Percentiles rank a stretch among this genome's conserved stretches.
phyloP scores from a whole-genome alignment of 2,329 filamentous ascomycete species.

The Neofusicoccum cordaticola region DNA sequence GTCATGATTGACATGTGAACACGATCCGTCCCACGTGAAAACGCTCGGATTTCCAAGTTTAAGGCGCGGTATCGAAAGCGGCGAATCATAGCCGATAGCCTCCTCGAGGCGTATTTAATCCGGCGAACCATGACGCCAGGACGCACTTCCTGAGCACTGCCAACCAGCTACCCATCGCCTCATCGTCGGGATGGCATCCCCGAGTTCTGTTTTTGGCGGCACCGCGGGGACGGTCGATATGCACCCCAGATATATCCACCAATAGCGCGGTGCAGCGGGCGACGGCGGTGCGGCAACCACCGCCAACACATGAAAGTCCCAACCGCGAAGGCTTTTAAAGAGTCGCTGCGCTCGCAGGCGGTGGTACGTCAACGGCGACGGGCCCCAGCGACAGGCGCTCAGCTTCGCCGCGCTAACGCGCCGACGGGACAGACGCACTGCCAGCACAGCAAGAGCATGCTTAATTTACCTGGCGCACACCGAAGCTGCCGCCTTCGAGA shows the following conservation, averaged over 20 bases:
- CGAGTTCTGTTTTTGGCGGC: not conserved
- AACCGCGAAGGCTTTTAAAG: not conserved
- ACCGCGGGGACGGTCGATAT: not conserved
- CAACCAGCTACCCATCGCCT: not conserved
- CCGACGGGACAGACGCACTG: not conserved
- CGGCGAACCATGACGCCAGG: not conserved
- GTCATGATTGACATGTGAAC: constrained; percentile 6
- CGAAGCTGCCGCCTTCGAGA: not conserved
- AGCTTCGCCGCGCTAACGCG: not conserved
- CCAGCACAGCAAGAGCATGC: constrained; percentile 1
- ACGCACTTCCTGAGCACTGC: not conserved
- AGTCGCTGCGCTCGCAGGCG: not conserved
- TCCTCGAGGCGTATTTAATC: not conserved
- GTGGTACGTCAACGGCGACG: not conserved
- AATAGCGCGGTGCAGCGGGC: not conserved
- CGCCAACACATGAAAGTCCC: not conserved
- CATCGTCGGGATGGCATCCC: not conserved
- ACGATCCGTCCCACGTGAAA: constrained; percentile 1
- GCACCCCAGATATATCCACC: constrained; percentile 6
- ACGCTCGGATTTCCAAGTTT: not conserved
- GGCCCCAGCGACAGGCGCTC: not conserved
- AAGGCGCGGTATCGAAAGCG: too few species aligned
- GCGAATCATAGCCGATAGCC: too few species aligned
- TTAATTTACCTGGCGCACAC: not conserved
- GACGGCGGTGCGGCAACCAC: not conserved